Percentiles rank a stretch among this genome's conserved stretches.
Conservation (phyloP, 805 yeast genomes). For the Debaryomyces maramus region DNA sequence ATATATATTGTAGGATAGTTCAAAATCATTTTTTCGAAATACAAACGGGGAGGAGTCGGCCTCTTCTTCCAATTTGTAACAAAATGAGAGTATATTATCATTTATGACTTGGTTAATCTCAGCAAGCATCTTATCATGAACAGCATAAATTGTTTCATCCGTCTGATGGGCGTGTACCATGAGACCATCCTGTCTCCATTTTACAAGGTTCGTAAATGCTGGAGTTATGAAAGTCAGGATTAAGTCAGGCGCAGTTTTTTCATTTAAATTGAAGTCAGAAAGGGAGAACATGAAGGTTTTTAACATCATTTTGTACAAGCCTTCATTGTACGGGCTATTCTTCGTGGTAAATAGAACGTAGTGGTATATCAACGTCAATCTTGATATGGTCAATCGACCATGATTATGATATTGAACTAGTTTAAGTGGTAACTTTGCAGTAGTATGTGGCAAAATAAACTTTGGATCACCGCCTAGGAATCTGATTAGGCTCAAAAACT, state of each 20-base stretch:
- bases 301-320: background rate
- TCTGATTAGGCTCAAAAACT: background rate
- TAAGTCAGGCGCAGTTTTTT: background rate
- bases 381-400: slow-evolving; percentile 13
- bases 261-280: slow-evolving; percentile 29
- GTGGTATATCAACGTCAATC: slow-evolving; percentile 20
- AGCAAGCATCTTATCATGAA: slow-evolving; percentile 3
- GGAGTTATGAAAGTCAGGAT: slow-evolving; percentile 3
- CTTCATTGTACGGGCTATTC: background rate
- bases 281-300: slow-evolving; percentile 11
- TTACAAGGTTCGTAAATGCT: slow-evolving; percentile 13
- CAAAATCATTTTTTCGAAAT: slow-evolving; percentile 14
- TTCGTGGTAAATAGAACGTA: slow-evolving; percentile 2
- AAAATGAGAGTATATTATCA: slow-evolving; percentile 3
- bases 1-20: slow-evolving; percentile 22
- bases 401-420: slow-evolving; percentile 21
- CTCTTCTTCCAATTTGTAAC: slow-evolving; percentile 6
- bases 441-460: background rate
- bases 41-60: background rate
- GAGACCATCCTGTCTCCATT: background rate
- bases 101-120: slow-evolving; percentile 1
- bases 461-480: slow-evolving; percentile 3
- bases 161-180: background rate
- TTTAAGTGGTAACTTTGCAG: slow-evolving; percentile 16
- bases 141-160: background rate